Percentiles rank a stretch among this genome's conserved stretches.
Conservation (phyloP, 2,329 filamentous ascomycete species). For the Rosellinia necatrix region DNA sequence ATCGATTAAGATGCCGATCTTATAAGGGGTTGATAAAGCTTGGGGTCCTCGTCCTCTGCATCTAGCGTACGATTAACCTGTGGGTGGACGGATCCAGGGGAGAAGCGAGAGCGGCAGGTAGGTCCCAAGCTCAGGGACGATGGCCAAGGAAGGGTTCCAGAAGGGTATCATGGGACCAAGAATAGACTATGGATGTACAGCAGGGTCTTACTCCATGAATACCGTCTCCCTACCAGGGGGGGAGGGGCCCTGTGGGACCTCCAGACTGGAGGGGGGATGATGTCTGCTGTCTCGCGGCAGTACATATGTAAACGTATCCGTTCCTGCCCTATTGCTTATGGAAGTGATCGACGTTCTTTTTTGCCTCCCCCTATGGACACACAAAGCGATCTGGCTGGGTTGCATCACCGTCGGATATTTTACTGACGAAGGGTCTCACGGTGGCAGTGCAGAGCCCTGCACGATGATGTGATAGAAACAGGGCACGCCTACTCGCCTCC, state of each 20-base stretch:
- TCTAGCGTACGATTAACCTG: neutral
- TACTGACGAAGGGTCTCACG: slow-evolving; percentile 21
- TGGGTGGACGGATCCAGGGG: slow-evolving; percentile 2
- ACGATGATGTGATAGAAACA: slow-evolving; percentile 22
- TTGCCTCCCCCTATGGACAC: slow-evolving; percentile 3
- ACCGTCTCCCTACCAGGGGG: slow-evolving; percentile 11
- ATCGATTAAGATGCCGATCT: too few species aligned
- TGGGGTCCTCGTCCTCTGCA: slow-evolving; percentile 10
- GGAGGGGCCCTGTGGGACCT: slow-evolving; percentile 1
- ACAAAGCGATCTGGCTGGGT: slow-evolving; percentile 17
- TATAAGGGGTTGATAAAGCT: slow-evolving; percentile 5
- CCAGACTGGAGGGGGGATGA: too few species aligned
- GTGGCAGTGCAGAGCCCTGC: slow-evolving; percentile 29
- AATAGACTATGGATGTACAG: slow-evolving; percentile 14
- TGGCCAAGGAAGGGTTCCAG: slow-evolving; percentile 5
- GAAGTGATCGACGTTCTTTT: slow-evolving; percentile 21
- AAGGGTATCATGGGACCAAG: slow-evolving; percentile 8
- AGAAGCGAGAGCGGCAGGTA: slow-evolving; percentile 9
- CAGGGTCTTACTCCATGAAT: neutral
- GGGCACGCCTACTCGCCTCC: slow-evolving; percentile 17
- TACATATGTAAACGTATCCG: slow-evolving; percentile 1
- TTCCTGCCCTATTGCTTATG: slow-evolving; percentile 6
- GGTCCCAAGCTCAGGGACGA: slow-evolving; percentile 8
- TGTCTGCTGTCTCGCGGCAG: neutral
- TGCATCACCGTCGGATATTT: slow-evolving; percentile 20